phyloP scores from a whole-genome alignment of 2,329 filamentous ascomycete species.

The Beauveria sp. region DNA sequence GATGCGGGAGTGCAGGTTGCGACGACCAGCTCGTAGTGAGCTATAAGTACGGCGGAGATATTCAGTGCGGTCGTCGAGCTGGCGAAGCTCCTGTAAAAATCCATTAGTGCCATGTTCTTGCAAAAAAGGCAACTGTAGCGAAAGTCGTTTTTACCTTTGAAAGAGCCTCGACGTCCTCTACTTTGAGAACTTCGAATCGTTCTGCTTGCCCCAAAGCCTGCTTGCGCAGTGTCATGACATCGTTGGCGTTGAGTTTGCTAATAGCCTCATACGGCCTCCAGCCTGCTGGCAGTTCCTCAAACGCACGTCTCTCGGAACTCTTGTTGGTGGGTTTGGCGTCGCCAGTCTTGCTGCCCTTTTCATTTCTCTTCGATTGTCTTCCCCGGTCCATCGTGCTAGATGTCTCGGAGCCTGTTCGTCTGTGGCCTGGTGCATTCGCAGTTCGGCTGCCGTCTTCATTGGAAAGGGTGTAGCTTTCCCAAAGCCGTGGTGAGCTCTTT shows the following conservation, averaged over 20 bases:
- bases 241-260: slow-evolving; percentile 37
- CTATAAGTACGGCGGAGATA: slow-evolving; percentile 72
- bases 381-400: slow-evolving; percentile 54
- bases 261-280: slow-evolving; percentile 45
- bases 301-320: slow-evolving; percentile 48
- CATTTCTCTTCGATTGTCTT: slow-evolving; percentile 47
- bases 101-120: background rate
- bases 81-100: slow-evolving; percentile 51
- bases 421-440: slow-evolving; percentile 28
- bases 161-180: slow-evolving; percentile 55
- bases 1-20: slow-evolving; percentile 69
- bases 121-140: no score
- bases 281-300: slow-evolving; percentile 54
- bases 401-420: slow-evolving; percentile 48
- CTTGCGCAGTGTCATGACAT: slow-evolving; percentile 45
- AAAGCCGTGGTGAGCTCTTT: slow-evolving; percentile 36
- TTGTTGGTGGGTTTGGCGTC: slow-evolving; percentile 15
- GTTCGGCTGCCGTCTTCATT: slow-evolving; percentile 15
- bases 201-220: slow-evolving; percentile 56
- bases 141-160: slow-evolving; percentile 44
- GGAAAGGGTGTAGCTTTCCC: slow-evolving; percentile 28
- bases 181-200: slow-evolving; percentile 56
- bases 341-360: slow-evolving; percentile 32
- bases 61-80: slow-evolving; percentile 69
- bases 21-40: slow-evolving; percentile 65